A percentile compares a stretch with the other conserved stretches of the same genome.
Conservation (phyloP, 768 basidiomycete genomes). For the Tulasnella sp. region DNA sequence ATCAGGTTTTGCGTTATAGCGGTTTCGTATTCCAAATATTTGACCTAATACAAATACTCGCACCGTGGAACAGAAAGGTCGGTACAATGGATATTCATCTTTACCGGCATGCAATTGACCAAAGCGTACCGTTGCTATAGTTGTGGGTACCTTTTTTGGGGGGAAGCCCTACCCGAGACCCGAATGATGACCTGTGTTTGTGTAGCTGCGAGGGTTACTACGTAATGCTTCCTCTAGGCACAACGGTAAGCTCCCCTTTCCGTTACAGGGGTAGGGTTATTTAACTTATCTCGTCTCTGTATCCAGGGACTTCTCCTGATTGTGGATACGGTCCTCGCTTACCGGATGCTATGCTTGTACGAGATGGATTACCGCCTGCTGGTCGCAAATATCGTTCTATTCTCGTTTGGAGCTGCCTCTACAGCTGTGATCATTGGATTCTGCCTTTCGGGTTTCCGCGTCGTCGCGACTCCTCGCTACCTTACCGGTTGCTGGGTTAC, state of each 20-base stretch:
- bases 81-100: neutral
- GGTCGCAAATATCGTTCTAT: neutral
- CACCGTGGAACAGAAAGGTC: neutral
- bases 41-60: neutral
- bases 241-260: neutral
- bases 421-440: neutral
- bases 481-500: conserved; percentile 4
- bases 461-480: neutral
- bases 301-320: neutral
- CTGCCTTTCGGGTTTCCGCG: neutral
- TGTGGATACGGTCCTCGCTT: conserved; percentile 7
- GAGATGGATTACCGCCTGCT: conserved; percentile 6
- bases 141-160: conserved; percentile 1
- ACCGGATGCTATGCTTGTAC: conserved; percentile 12
- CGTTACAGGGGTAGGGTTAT: neutral
- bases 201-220: conserved; percentile 9
- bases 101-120: neutral
- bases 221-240: neutral
- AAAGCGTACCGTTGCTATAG: neutral
- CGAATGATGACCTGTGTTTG: neutral
- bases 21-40: conserved; percentile 13
- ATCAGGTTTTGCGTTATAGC: neutral
- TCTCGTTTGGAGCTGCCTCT: neutral
- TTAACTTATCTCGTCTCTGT: neutral
- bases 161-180: neutral